A percentile compares a stretch with the other conserved stretches of the same genome.
These are phyloP conservation scores for Ganoderma sinense DNA, from an alignment of 1,284 basidiomycete genomes.

Conservation along the genomic window DNA sequence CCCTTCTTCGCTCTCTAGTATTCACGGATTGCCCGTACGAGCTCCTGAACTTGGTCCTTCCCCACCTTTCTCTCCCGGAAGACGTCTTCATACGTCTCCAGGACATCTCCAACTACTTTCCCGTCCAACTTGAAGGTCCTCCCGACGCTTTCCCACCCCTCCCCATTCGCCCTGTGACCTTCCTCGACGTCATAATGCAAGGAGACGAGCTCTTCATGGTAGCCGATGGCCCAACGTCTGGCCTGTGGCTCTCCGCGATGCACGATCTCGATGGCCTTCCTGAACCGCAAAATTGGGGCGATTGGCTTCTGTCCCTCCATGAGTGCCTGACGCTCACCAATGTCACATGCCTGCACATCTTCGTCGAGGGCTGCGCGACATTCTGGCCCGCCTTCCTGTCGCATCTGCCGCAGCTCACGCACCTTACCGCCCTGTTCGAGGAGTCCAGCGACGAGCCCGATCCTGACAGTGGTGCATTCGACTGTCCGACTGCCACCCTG, in stretches of 20 bases:
- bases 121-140: not conserved
- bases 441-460: not conserved
- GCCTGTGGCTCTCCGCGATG: not conserved
- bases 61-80: not conserved
- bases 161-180: not conserved
- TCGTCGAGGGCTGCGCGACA: not conserved
- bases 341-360: not conserved
- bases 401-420: not conserved
- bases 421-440: not conserved
- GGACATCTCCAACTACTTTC: not conserved
- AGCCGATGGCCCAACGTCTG: not conserved
- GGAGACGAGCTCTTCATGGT: not conserved
- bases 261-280: not conserved
- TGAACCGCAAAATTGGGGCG: not conserved
- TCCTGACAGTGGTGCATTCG: not conserved
- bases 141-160: not conserved
- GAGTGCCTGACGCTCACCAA: not conserved
- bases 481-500: not conserved
- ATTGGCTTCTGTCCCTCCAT: not conserved
- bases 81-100: not conserved
- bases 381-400: not conserved
- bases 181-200: not conserved
- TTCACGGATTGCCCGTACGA: not conserved
- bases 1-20: not conserved
- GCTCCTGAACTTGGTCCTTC: not conserved